Base-by-base conservation (phyloP, 2,329 filamentous ascomycete species). In the Didymella glomerata region DNA sequence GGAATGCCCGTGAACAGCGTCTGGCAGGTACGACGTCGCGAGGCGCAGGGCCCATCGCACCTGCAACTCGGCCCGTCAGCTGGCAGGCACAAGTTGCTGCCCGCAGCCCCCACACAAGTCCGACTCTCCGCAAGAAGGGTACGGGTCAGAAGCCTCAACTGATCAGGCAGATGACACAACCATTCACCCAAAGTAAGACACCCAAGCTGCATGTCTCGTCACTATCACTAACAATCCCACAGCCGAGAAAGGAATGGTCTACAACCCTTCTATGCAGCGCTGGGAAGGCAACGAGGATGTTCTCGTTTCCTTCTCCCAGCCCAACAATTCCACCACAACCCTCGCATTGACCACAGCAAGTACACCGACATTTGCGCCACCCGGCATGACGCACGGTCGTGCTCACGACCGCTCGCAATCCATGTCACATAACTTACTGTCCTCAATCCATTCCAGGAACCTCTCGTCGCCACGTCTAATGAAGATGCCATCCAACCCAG, bases 281-380 rank as follows among this genome's bases (percentile, higher is more conserved):
- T 99, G 95, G 95, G 95, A 99, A 82, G 95, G 95, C 51, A 99
- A 99, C 70, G 95, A 99, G 75, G 94, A 92, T 68, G 90, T 85
- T 32, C 81, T 96, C 52, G 85, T 86, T 63, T 86, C 88, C 4
- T 99, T 99, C 77, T 93, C 75, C 2, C 73, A 74, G 58, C 74
- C 72, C 30, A 77, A 77, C 53, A 73, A 68, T 16, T 78, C 97
- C 53, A 77, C 74, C 41, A 74, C 80, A 57, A 74, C 77, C 44
- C 74, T 77, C 61, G 72, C 76, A 54, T 71, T 73, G 61, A 76
- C 77, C 52, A 70, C 73, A 54, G 72, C 75, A 57, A 78, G 73
- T 62, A 78, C 75, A 25, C 77, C 77, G 16, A 78, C 77, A 41
- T 78, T 78, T 63, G 73, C 76, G 22, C 72, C 70, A 27, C 69